Evolutionary conservation across 2,329 filamentous ascomycete species (phyloP).

Genomic region (Botrytis galanthina): DNA sequence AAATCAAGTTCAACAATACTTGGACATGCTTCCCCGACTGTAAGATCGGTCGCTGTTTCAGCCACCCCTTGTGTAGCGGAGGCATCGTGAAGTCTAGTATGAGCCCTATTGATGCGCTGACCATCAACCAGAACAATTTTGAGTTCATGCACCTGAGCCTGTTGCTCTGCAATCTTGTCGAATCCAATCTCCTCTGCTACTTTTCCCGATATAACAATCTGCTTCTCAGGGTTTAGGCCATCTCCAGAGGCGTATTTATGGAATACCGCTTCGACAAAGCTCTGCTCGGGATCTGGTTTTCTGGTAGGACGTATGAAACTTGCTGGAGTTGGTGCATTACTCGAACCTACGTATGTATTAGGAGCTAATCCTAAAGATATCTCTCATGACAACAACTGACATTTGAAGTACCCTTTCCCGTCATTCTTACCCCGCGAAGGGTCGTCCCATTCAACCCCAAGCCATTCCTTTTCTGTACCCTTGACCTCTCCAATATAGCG

Average conservation of each 20-base stretch:
- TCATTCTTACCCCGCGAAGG: slow-evolving; percentile 82
- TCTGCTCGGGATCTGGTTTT: slow-evolving; percentile 62
- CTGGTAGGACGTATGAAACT: slow-evolving; percentile 84
- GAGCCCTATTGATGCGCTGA: slow-evolving; percentile 54
- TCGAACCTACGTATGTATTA: slow-evolving; percentile 48
- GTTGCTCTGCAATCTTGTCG: slow-evolving; percentile 80
- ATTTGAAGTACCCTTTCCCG: slow-evolving; percentile 81
- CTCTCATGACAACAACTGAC: slow-evolving; percentile 48
- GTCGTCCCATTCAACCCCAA: slow-evolving; percentile 98
- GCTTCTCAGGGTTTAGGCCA: slow-evolving; percentile 41
- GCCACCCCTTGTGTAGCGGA: neutral
- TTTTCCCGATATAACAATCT: slow-evolving; percentile 73
- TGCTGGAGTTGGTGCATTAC: slow-evolving; percentile 65
- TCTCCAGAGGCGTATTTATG: slow-evolving; percentile 77
- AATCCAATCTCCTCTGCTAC: slow-evolving; percentile 93
- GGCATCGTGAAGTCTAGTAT: slow-evolving; percentile 26
- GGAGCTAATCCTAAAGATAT: neutral
- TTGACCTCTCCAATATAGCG: slow-evolving; percentile 76
- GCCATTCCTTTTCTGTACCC: slow-evolving; percentile 68
- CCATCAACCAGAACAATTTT: slow-evolving; percentile 81
- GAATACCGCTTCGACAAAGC: slow-evolving; percentile 76
- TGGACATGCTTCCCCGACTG: slow-evolving; percentile 55
- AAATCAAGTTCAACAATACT: slow-evolving; percentile 78
- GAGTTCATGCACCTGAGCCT: slow-evolving; percentile 75
- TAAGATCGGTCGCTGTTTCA: slow-evolving; percentile 11